Evolutionary conservation across 495 filamentous ascomycete species (phyloP).

Genomic region (Trichodelitschia bisporula): DNA sequence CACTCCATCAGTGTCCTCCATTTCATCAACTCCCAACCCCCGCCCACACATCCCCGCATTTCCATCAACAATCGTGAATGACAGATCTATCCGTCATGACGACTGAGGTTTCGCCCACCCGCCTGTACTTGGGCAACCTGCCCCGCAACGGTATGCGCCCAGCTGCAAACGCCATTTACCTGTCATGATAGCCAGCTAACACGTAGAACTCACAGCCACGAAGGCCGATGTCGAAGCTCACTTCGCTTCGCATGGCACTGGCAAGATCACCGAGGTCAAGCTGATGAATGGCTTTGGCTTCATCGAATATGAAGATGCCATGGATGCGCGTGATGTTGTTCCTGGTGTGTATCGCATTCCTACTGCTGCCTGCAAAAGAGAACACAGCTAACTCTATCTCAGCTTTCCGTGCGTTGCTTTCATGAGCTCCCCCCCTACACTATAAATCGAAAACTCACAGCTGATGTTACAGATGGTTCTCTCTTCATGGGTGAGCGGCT

Average conservation of each 20-base stretch:
- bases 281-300: constrained; percentile 99
- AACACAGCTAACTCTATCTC: constrained; percentile 5
- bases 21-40: no score
- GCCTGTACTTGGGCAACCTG: constrained; percentile 93
- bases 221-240: constrained; percentile 92
- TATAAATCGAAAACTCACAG: constrained; percentile 17
- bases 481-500: constrained; percentile 94
- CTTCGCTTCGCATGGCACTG: constrained; percentile 83
- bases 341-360: constrained; percentile 39
- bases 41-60: no score
- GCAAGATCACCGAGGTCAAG: constrained; percentile 96
- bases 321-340: constrained; percentile 93
- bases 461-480: constrained; percentile 53
- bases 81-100: no score
- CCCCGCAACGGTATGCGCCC: constrained; percentile 72
- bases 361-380: constrained; percentile 2
- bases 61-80: no score
- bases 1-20: no score
- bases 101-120: constrained; percentile 69
- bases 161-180: no score
- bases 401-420: no score
- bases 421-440: no score
- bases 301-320: constrained; percentile 93
- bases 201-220: no score
- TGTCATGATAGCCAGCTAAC: no score